Percentiles rank a stretch among this genome's conserved stretches.
Conservation (phyloP, 2,329 filamentous ascomycete species). For the Xylaria sp. region DNA sequence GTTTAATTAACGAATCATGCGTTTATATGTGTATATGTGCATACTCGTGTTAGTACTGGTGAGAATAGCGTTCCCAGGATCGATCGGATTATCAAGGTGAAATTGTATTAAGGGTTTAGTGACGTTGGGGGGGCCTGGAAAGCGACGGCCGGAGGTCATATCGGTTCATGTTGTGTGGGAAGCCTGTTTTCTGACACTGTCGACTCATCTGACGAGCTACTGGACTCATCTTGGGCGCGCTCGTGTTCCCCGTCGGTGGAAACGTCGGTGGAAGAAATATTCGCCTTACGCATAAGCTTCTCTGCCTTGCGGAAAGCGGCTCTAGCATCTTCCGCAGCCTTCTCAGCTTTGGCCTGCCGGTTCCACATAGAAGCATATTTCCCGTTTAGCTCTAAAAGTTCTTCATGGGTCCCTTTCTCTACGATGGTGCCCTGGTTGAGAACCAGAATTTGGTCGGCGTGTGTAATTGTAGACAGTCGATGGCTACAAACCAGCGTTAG, state of each 20-base stretch:
- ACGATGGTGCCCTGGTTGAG: constrained; percentile 79
- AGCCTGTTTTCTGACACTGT: constrained; percentile 36
- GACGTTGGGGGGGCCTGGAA: constrained; percentile 17
- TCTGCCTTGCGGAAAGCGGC: constrained; percentile 56
- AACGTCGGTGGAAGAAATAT: constrained; percentile 54
- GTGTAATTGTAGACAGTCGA: constrained; percentile 85
- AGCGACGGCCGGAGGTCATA: constrained; percentile 28
- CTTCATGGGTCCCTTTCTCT: constrained; percentile 82
- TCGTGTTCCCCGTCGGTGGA: constrained; percentile 41
- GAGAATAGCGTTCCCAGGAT: constrained; percentile 37
- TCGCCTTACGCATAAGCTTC: constrained; percentile 62
- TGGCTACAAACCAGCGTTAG: constrained; percentile 62
- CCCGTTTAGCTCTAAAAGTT: constrained; percentile 76
- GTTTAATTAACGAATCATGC: constrained; percentile 45
- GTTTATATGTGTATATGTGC: constrained; percentile 35
- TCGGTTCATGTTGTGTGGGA: constrained; percentile 36
- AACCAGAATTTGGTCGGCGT: constrained; percentile 86
- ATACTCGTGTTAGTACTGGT: constrained; percentile 35
- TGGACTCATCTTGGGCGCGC: constrained; percentile 55
- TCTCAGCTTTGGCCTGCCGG: constrained; percentile 84
- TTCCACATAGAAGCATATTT: constrained; percentile 89
- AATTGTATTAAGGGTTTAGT: constrained; percentile 42
- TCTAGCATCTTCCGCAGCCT: constrained; percentile 70
- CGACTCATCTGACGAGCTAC: constrained; percentile 51
- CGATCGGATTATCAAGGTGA: constrained; percentile 28